Evolutionary conservation across 2,329 filamentous ascomycete species (phyloP).

Genomic region (Aspergillus arachidicola): DNA sequence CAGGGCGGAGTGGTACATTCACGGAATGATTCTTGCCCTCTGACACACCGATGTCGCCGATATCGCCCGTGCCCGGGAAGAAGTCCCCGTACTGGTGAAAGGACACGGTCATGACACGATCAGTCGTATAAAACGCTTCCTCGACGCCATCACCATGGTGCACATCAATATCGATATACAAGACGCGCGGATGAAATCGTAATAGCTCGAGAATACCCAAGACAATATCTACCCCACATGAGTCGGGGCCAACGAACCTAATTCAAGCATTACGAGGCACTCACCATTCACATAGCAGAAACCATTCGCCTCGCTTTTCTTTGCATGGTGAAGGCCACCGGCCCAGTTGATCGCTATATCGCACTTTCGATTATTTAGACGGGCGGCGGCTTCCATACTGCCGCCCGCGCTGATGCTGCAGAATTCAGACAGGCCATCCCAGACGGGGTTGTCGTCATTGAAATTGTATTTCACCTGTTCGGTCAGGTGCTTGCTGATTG

Average conservation of each 20-base stretch:
- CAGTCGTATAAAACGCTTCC: slow-evolving; percentile 71
- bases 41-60: slow-evolving; percentile 68
- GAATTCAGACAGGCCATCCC: slow-evolving; percentile 72
- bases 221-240: slow-evolving; percentile 58
- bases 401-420: slow-evolving; percentile 72
- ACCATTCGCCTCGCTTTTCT: slow-evolving; percentile 89
- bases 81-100: slow-evolving; percentile 76
- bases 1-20: slow-evolving; percentile 70
- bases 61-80: slow-evolving; percentile 70
- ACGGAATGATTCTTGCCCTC: slow-evolving; percentile 68
- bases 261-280: background rate
- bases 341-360: slow-evolving; percentile 82
- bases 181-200: slow-evolving; percentile 64
- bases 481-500: slow-evolving; percentile 90
- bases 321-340: slow-evolving; percentile 93
- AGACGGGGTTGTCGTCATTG: slow-evolving; percentile 66
- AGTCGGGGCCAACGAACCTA: slow-evolving; percentile 15
- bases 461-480: slow-evolving; percentile 83
- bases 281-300: slow-evolving; percentile 95
- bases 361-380: slow-evolving; percentile 68
- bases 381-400: slow-evolving; percentile 71
- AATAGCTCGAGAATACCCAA: slow-evolving; percentile 67
- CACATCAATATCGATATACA: slow-evolving; percentile 70
- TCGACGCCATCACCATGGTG: slow-evolving; percentile 71
- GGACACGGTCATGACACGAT: slow-evolving; percentile 71